phyloP scores from a whole-genome alignment of 495 filamentous ascomycete species.

The Penicillium robsamsonii region DNA sequence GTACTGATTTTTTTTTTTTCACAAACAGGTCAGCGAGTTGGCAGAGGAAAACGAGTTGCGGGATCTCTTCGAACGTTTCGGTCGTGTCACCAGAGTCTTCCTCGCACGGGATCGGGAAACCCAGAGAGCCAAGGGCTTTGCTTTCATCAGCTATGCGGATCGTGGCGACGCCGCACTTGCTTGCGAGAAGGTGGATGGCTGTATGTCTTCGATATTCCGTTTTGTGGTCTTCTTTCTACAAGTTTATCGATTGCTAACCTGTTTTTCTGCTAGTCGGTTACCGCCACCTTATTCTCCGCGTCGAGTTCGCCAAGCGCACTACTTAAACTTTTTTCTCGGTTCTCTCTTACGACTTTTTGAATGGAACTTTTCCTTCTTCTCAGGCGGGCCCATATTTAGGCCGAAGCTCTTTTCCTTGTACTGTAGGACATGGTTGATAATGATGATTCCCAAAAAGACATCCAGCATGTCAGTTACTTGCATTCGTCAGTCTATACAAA shows the following conservation, averaged over 20 bases:
- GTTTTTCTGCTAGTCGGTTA: constrained; percentile 61
- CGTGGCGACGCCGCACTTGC: constrained; percentile 80
- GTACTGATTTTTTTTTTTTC: constrained; percentile 19
- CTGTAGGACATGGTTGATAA: constrained; percentile 47
- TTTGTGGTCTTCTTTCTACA: constrained; percentile 1
- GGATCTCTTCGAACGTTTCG: constrained; percentile 96
- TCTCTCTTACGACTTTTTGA: constrained; percentile 28
- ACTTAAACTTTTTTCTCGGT: constrained; percentile 42
- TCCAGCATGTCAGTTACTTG: constrained; percentile 40
- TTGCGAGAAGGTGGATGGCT: constrained; percentile 97
- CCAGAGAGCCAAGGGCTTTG: constrained; percentile 91
- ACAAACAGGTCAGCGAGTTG: constrained; percentile 81
- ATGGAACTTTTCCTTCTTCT: constrained; percentile 35
- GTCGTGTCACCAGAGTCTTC: constrained; percentile 94
- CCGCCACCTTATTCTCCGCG: constrained; percentile 83
- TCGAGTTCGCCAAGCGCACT: constrained; percentile 88
- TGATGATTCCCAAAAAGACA: constrained; percentile 43
- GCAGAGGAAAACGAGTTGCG: constrained; percentile 92
- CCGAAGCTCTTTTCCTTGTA: constrained; percentile 41
- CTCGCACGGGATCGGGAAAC: constrained; percentile 96
- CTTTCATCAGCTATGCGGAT: constrained; percentile 94
- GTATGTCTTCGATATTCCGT: constrained; percentile 45
- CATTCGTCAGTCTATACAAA: constrained; percentile 38
- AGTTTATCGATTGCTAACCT: constrained; percentile 23
- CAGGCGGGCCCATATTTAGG: constrained; percentile 36